Evolutionary conservation across 2,329 filamentous ascomycete species (phyloP).

Genomic region (Teratosphaeria nubilosa): DNA sequence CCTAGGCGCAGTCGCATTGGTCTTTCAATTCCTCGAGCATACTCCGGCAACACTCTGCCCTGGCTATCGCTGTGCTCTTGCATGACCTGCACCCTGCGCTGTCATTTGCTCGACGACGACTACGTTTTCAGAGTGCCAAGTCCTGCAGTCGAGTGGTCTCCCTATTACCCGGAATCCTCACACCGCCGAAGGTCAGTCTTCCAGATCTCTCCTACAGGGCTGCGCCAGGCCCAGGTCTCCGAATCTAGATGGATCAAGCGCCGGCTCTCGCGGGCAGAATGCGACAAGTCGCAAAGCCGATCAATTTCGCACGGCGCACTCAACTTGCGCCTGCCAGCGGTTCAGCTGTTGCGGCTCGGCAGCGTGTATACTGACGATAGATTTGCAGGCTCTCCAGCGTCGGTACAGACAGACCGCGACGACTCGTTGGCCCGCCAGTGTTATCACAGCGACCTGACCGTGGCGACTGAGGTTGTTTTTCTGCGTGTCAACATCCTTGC

Average conservation of each 20-base stretch:
- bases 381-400: not conserved
- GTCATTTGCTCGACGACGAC: not conserved
- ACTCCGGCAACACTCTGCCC: not conserved
- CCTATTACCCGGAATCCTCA: not conserved
- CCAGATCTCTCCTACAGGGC: not conserved
- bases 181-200: not conserved
- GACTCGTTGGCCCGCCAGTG: no score
- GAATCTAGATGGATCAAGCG: not conserved
- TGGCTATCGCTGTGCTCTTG: not conserved
- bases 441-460: no score
- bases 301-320: constrained; percentile 5
- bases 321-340: constrained; percentile 6
- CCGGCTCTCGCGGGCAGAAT: not conserved
- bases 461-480: constrained; percentile 9
- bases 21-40: not conserved
- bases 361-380: not conserved
- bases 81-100: not conserved
- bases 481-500: constrained; percentile 7
- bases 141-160: not conserved
- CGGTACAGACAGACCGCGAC: not conserved
- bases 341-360: not conserved
- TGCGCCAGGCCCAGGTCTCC: not conserved
- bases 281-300: not conserved
- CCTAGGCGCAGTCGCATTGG: not conserved
- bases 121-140: not conserved